Evolutionary conservation across 1,284 basidiomycete genomes (phyloP), one percentile per base, ranked within the genome.

Genomic region (Singerocomus inundabilis): DNA sequence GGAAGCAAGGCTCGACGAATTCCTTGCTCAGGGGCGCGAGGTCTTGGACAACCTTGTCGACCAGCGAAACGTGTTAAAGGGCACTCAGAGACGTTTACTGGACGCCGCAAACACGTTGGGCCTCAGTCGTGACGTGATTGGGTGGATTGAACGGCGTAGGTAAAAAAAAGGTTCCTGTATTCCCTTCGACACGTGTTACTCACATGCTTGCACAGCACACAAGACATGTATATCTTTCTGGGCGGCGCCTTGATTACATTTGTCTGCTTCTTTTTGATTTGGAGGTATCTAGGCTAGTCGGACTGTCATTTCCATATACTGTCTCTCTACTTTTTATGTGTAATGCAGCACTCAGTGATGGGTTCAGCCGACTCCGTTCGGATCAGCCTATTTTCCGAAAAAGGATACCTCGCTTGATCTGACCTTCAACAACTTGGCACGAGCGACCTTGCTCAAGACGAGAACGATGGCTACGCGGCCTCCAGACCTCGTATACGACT

Each of bases 111-210:
- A 97, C 70, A 95, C 93, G 15, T 70, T 98, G 42, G 95, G 95
- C 0, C 71, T 98, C 61, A 93, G 92, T 66, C 78, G 93, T 55
- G 82, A 95, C 66, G 93, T 95, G 24, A 97, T 98, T 67, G 84
- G 89, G 3, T 98, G 93, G 91, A 93, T 98, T 57, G 95, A 98
- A 66, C 80, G 85, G 58, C 77, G 94, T 68, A 95, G 91, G 86
- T 92, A 46, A 45, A 21, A 21, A 21, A 21, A 21, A 21, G 49
- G 13, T 15, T 42, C 44, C 30, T 13, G 21, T n/a, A 2, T 13
- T 26, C 16, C 6, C 34, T 39, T 21, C 16, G 28, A 26, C 16
- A 10, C n/a, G 24, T 25, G 34, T 40, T 16, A 15, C 37, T 69
- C 39, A 57, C 59, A 26, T 48, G 28, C 10, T 58, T 51, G 44